Evolutionary conservation across 805 yeast genomes (phyloP).

Genomic region (Starmerella kuoi): DNA sequence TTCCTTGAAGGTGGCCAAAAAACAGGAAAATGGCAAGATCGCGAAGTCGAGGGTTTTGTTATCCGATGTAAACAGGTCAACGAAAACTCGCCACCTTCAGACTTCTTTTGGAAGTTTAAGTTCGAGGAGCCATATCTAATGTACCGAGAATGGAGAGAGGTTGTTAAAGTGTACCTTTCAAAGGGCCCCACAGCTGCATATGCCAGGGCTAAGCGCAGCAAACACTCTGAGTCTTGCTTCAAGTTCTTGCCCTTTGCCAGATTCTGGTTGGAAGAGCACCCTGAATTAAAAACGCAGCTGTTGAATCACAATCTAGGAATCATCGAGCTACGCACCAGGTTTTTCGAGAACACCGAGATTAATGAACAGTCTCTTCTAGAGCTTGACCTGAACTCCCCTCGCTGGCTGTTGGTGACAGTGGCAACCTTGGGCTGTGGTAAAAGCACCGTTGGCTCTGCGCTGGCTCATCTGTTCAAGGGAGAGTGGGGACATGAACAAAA

Average conservation of each 20-base stretch:
- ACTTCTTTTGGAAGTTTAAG: constrained; percentile 81
- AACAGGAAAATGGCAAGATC: constrained; percentile 31
- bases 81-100: constrained; percentile 22
- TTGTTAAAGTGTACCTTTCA: constrained; percentile 38
- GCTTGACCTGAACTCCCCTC: constrained; percentile 30
- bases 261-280: constrained; percentile 41
- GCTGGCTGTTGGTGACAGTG: constrained; percentile 62
- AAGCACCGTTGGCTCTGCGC: constrained; percentile 62
- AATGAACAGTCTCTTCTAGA: constrained; percentile 49
- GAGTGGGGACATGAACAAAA: constrained; percentile 68
- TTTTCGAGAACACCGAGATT: constrained; percentile 42
- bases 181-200: constrained; percentile 23
- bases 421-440: constrained; percentile 94
- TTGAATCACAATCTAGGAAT: constrained; percentile 50
- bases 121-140: constrained; percentile 90
- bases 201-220: constrained; percentile 23
- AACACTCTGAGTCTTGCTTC: constrained; percentile 49
- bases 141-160: constrained; percentile 85
- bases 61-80: constrained; percentile 43
- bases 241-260: constrained; percentile 58
- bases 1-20: constrained; percentile 63
- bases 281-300: constrained; percentile 37
- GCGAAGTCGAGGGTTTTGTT: constrained; percentile 89
- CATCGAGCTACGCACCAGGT: constrained; percentile 56
- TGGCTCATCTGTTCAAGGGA: constrained; percentile 40